phyloP scores from a whole-genome alignment of 164 flowering plant species.

The Aristolochia contorta region DNA sequence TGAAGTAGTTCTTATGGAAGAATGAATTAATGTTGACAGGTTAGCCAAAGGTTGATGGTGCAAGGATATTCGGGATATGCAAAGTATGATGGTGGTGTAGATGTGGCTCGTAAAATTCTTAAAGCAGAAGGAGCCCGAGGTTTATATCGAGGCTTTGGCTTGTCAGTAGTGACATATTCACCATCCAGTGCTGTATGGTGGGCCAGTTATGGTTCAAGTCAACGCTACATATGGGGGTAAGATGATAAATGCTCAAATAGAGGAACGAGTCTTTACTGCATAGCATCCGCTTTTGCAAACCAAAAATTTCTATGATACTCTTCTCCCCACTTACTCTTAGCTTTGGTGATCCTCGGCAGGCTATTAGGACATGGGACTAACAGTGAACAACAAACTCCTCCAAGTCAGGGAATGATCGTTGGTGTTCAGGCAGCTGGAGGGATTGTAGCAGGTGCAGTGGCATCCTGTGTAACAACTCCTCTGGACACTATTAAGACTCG shows the following conservation, averaged over 20 bases:
- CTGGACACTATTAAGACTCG: conserved; percentile 98
- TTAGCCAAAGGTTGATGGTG: conserved; percentile 97
- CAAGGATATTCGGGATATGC: conserved; percentile 94
- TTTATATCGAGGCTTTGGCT: conserved; percentile 86
- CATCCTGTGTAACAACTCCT: conserved; percentile 87
- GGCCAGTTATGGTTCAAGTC: conserved; percentile 98
- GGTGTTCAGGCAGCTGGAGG: conserved; percentile 89
- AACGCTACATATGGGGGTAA: conserved; percentile 93
- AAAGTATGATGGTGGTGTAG: conserved; percentile 77
- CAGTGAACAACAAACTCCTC: conserved; percentile 29
- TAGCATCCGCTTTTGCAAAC: too few relatives aligned
- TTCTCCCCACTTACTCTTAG: not conserved
- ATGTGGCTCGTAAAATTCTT: conserved; percentile 74
- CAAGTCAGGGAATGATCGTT: conserved; percentile 38
- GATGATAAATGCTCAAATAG: conserved; percentile 2
- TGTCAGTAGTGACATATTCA: conserved; percentile 82
- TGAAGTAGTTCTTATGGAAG: too few relatives aligned
- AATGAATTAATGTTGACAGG: conserved; percentile 26
- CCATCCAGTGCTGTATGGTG: conserved; percentile 99
- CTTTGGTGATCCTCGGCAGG: conserved; percentile 22
- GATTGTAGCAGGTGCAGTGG: conserved; percentile 75
- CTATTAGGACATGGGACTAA: conserved; percentile 43
- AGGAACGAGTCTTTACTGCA: not conserved
- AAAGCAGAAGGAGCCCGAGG: conserved; percentile 80
- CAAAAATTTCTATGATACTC: not conserved